These are phyloP conservation scores for Calonectria pseudoturangicola DNA, from an alignment of 2,329 filamentous ascomycete genomes.

Conservation along the genomic window DNA sequence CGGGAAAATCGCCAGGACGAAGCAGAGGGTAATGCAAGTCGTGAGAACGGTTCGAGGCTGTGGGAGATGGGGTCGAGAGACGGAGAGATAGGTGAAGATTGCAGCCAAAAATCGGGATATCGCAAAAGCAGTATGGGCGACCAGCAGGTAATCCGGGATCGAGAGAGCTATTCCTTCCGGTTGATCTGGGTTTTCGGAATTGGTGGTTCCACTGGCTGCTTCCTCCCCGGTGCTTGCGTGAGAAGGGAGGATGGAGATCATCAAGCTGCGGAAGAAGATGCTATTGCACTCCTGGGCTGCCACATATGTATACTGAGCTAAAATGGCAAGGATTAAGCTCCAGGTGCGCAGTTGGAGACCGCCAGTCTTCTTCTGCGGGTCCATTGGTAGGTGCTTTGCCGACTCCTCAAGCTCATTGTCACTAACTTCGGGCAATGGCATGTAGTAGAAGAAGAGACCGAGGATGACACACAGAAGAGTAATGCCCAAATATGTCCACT, in stretches of 20 bases:
- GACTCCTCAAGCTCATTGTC: conserved; percentile 73
- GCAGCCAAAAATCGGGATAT: conserved; percentile 82
- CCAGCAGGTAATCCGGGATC: conserved; percentile 79
- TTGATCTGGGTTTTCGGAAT: conserved; percentile 58
- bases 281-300: conserved; percentile 82
- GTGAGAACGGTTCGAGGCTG: conserved; percentile 82
- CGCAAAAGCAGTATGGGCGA: conserved; percentile 84
- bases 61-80: conserved; percentile 69
- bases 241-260: conserved; percentile 64
- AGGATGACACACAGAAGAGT: conserved; percentile 83
- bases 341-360: conserved; percentile 73
- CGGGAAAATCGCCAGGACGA: conserved; percentile 72
- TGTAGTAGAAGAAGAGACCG: conserved; percentile 81
- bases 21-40: conserved; percentile 76
- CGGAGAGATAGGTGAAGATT: conserved; percentile 76
- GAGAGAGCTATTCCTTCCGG: conserved; percentile 70
- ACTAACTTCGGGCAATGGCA: conserved; percentile 77
- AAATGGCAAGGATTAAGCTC: conserved; percentile 80
- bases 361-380: conserved; percentile 69
- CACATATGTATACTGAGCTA: conserved; percentile 87
- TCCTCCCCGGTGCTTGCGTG: conserved; percentile 46
- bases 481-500: conserved; percentile 91
- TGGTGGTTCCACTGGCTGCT: conserved; percentile 48
- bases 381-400: conserved; percentile 68
- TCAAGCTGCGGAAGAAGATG: conserved; percentile 74